These are phyloP conservation scores for Teunomyces kruisii DNA, from an alignment of 805 yeast species.

Conservation along the genomic window DNA sequence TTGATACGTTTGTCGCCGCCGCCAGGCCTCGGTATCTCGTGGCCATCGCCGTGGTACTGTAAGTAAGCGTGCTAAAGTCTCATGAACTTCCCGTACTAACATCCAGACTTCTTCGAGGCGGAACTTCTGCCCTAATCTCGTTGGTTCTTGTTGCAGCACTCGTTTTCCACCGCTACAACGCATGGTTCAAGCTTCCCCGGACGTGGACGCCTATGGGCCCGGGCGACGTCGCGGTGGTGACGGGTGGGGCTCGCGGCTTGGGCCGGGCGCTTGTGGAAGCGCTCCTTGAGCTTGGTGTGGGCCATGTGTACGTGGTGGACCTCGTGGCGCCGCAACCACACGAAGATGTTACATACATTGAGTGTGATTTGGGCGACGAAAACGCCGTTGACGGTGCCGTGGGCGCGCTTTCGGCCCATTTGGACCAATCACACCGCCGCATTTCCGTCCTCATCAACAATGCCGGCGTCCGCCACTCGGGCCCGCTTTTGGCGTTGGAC, in stretches of 20 bases:
- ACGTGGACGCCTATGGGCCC: conserved; percentile 2
- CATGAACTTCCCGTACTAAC: background rate
- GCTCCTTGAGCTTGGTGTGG: conserved; percentile 17
- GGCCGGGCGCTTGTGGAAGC: conserved; percentile 40
- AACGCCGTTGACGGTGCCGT: conserved; percentile 14
- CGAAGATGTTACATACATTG: conserved; percentile 18
- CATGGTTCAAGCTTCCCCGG: background rate
- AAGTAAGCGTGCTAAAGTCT: background rate
- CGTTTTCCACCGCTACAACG: background rate
- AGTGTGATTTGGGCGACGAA: conserved; percentile 24
- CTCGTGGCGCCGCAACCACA: conserved; percentile 13
- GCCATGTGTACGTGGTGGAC: conserved; percentile 33
- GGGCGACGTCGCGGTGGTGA: conserved; percentile 32
- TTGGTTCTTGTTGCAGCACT: background rate
- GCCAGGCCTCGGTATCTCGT: background rate
- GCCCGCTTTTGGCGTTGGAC: conserved; percentile 24
- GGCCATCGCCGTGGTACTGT: background rate
- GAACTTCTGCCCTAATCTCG: no score
- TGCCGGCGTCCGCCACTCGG: conserved; percentile 44
- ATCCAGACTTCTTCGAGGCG: background rate
- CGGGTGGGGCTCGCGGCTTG: conserved; percentile 55
- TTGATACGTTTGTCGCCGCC: background rate
- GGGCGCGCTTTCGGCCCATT: conserved; percentile 7
- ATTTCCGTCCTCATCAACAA: conserved; percentile 44
- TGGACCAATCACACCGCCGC: conserved; percentile 4